Evolutionary conservation across 1,139 yeast genomes (phyloP).

Genomic region (Candida freyschussii): DNA sequence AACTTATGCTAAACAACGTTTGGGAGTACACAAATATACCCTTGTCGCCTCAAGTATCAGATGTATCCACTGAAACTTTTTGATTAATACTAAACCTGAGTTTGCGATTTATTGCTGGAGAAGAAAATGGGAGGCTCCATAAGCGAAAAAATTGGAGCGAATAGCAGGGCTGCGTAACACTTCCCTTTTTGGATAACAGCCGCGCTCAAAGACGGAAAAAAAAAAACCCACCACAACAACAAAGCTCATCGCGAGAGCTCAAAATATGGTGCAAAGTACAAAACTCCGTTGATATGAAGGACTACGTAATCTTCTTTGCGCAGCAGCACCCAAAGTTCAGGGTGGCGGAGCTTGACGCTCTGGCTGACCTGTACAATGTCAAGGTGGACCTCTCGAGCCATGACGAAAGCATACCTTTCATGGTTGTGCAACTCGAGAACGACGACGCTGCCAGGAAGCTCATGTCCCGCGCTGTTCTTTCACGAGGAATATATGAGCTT

Average conservation of each 20-base stretch:
- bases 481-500: constrained; percentile 75
- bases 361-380: constrained; percentile 62
- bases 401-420: constrained; percentile 60
- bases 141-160: background rate
- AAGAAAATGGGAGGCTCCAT: too few species aligned
- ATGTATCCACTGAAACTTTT: too few species aligned
- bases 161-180: constrained; percentile 1
- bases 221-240: background rate
- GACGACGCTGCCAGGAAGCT: constrained; percentile 66
- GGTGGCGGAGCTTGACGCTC: constrained; percentile 74
- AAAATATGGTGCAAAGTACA: background rate
- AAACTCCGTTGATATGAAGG: constrained; percentile 10
- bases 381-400: constrained; percentile 57
- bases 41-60: too few species aligned
- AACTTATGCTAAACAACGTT: too few species aligned
- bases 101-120: too few species aligned
- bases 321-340: constrained; percentile 81
- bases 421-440: constrained; percentile 55
- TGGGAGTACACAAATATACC: too few species aligned
- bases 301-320: constrained; percentile 72
- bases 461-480: constrained; percentile 62
- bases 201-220: background rate
- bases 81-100: too few species aligned
- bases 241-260: constrained; percentile 6
- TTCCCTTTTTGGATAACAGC: constrained; percentile 2